phyloP scores from a whole-genome alignment of 1,139 yeast species.

The Blastobotrys persicus region DNA sequence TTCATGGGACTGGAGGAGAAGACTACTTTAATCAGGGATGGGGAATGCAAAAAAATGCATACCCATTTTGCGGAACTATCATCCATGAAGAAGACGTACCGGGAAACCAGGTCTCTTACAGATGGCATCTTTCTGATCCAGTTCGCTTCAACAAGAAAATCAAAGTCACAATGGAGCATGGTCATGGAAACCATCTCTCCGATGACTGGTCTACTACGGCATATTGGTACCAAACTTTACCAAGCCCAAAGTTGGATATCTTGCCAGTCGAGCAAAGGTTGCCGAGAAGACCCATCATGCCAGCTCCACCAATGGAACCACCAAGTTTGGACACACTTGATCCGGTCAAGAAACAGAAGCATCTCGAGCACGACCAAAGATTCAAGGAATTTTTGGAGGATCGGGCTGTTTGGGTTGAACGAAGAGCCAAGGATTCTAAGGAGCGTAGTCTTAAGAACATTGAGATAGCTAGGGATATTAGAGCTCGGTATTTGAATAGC shows the following conservation, averaged over 20 bases:
- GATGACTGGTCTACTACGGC: slow-evolving; percentile 12
- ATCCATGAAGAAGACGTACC: slow-evolving; percentile 13
- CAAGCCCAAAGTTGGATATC: slow-evolving; percentile 1
- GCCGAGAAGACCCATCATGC: neutral
- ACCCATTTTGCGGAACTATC: slow-evolving; percentile 10
- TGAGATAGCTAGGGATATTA: neutral
- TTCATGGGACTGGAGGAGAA: slow-evolving; percentile 13
- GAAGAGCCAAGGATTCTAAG: neutral
- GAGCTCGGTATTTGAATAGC: neutral
- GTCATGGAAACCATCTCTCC: slow-evolving; percentile 8
- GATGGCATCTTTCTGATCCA: slow-evolving; percentile 9
- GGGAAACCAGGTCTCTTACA: slow-evolving; percentile 7
- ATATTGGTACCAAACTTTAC: slow-evolving; percentile 7
- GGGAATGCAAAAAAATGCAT: slow-evolving; percentile 12
- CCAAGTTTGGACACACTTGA: slow-evolving; percentile 2
- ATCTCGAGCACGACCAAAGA: neutral
- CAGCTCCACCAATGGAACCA: neutral
- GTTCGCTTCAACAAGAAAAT: slow-evolving; percentile 3
- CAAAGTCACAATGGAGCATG: slow-evolving; percentile 8
- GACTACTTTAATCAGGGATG: slow-evolving; percentile 12
- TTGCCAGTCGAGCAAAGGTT: slow-evolving; percentile 5
- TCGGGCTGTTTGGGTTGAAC: neutral
- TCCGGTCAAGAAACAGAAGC: neutral
- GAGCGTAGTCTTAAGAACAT: neutral
- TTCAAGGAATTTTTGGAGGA: neutral